Evolutionary conservation across 805 yeast species (phyloP).

Genomic region (Yarrowia bubula): DNA sequence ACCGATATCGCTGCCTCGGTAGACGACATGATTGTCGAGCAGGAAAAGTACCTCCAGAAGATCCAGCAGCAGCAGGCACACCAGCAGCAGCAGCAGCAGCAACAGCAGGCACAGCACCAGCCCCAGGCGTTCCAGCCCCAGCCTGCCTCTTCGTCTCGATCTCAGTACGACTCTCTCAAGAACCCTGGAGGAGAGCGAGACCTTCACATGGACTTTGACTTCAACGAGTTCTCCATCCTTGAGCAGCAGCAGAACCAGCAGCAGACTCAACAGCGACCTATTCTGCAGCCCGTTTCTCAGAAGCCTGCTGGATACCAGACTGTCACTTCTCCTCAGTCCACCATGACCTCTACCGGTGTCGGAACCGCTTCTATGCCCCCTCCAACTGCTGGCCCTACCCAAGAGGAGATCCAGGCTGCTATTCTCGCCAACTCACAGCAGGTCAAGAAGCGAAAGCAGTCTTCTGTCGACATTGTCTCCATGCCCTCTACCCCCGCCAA

Average conservation of each 20-base stretch:
- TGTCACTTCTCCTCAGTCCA: constrained; percentile 27
- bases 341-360: constrained; percentile 23
- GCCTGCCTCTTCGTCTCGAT: constrained; percentile 9
- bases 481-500: background rate
- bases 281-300: constrained; percentile 7
- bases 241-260: constrained; percentile 15
- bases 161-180: constrained; percentile 22
- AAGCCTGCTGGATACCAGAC: constrained; percentile 11
- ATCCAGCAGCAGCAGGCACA: constrained; percentile 31
- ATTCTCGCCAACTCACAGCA: constrained; percentile 26
- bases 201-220: constrained; percentile 24
- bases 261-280: constrained; percentile 1
- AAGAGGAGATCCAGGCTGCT: constrained; percentile 27
- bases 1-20: constrained; percentile 45
- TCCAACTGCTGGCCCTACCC: constrained; percentile 27
- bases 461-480: constrained; percentile 11
- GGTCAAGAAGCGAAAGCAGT: constrained; percentile 21
- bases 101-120: background rate
- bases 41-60: constrained; percentile 41
- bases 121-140: constrained; percentile 19
- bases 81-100: constrained; percentile 28
- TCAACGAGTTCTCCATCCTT: constrained; percentile 24
- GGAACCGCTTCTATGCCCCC: constrained; percentile 19
- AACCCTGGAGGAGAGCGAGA: constrained; percentile 9
- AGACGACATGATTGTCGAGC: constrained; percentile 44